Evolutionary conservation across 768 basidiomycete species (phyloP).

Genomic region (Podaxis rugospora): DNA sequence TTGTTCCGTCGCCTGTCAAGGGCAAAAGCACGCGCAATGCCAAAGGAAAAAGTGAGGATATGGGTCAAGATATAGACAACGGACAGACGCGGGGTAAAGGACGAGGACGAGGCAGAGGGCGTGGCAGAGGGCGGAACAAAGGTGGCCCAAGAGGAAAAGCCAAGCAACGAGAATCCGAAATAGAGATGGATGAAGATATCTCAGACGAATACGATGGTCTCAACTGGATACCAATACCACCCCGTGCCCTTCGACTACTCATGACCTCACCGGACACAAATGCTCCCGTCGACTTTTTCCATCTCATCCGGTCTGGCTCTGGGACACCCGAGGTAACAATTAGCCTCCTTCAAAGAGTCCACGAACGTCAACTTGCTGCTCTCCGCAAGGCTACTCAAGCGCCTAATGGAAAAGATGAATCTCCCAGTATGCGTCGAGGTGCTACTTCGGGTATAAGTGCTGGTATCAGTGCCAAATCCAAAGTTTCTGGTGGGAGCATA

Average conservation of each 20-base stretch:
- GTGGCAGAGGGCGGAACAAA: neutral
- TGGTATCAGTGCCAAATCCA: neutral
- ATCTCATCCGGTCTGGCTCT: conserved; percentile 11
- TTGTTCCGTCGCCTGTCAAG: neutral
- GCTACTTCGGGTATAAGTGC: neutral
- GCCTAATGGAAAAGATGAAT: neutral
- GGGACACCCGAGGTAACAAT: neutral
- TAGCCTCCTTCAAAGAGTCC: neutral
- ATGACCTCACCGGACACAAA: conserved; percentile 33
- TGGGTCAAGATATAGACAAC: neutral
- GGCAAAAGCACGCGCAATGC: neutral
- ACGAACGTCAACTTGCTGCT: neutral
- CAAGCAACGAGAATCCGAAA: neutral
- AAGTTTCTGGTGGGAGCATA: neutral
- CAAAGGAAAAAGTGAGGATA: neutral
- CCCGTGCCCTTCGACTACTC: conserved; percentile 25
- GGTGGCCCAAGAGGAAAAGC: neutral
- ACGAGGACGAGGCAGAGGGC: neutral
- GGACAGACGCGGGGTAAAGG: neutral
- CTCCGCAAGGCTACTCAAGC: neutral
- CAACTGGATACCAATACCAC: neutral
- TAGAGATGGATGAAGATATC: neutral
- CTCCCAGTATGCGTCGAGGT: neutral
- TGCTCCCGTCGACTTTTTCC: conserved; percentile 19
- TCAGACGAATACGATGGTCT: neutral